Conservation (phyloP, 78 protist species). For the Dictyostelium purpureum region DNA sequence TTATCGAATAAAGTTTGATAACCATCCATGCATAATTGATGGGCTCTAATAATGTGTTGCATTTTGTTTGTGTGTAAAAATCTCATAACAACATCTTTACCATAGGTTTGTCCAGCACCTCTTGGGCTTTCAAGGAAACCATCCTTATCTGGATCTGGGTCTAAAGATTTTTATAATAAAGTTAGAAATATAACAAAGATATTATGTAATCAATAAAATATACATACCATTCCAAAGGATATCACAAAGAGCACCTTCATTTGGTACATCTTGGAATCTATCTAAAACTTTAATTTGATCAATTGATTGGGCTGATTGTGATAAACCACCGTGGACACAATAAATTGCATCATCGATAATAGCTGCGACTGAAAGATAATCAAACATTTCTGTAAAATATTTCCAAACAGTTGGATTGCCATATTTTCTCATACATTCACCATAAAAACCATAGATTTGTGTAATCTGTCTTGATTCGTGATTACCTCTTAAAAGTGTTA, state of each 20-base stretch:
- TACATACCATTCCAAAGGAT: conserved; percentile 74
- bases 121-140: conserved; percentile 50
- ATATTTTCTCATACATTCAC: conserved; percentile 94
- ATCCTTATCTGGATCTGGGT: conserved; percentile 62
- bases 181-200: not conserved
- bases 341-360: conserved; percentile 83
- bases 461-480: conserved; percentile 97
- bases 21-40: conserved; percentile 98
- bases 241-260: conserved; percentile 85
- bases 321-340: conserved; percentile 79
- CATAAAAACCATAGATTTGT: conserved; percentile 96
- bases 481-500: conserved; percentile 95
- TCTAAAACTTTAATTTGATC: conserved; percentile 88
- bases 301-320: conserved; percentile 85
- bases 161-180: not conserved
- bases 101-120: conserved; percentile 96
- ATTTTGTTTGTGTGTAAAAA: conserved; percentile 91
- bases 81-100: conserved; percentile 86
- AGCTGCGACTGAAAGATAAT: conserved; percentile 92
- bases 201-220: too few species aligned
- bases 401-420: conserved; percentile 94
- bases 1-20: conserved; percentile 83
- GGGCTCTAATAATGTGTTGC: conserved; percentile 92
- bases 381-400: conserved; percentile 91
- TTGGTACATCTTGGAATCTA: conserved; percentile 93